These are phyloP conservation scores for Tuber magnatum DNA, from an alignment of 495 filamentous ascomycete genomes.

Conservation along the genomic window DNA sequence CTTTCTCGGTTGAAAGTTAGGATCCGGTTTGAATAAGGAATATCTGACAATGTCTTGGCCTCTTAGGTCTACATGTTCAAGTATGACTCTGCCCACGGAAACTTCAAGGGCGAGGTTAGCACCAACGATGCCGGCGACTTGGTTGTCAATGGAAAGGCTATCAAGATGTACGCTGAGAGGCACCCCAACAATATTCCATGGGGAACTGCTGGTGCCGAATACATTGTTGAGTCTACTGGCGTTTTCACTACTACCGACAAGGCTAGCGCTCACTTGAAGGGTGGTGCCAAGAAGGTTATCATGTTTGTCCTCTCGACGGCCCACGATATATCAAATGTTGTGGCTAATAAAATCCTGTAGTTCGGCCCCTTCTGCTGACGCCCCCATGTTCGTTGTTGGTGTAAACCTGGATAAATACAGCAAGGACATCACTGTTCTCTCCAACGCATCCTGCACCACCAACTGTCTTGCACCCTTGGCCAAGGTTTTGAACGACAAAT, in stretches of 20 bases:
- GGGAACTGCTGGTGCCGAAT: constrained; percentile 78
- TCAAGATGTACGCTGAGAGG: constrained; percentile 91
- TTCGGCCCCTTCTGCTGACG: constrained; percentile 97
- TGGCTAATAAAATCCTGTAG: constrained; percentile 14
- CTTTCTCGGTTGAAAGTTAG: not conserved
- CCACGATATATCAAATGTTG: not conserved
- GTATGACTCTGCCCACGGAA: constrained; percentile 94
- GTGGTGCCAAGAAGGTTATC: constrained; percentile 98
- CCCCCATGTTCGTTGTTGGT: constrained; percentile 99
- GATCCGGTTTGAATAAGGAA: not conserved
- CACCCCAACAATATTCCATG: constrained; percentile 91
- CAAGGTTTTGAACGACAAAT: constrained; percentile 98
- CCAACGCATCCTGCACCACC: constrained; percentile 99
- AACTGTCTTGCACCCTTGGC: constrained; percentile 99
- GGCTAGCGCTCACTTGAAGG: constrained; percentile 92
- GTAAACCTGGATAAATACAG: constrained; percentile 94
- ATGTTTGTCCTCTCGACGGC: constrained; percentile 48
- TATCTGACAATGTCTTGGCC: constrained; percentile 24
- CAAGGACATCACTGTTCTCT: constrained; percentile 81
- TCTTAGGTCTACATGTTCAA: constrained; percentile 94
- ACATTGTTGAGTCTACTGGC: constrained; percentile 98
- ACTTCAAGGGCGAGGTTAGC: constrained; percentile 86
- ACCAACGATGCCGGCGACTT: constrained; percentile 63
- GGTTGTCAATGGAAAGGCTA: constrained; percentile 85
- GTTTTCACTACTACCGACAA: constrained; percentile 98